Percentiles rank a stretch among this genome's conserved stretches.
Conservation (phyloP, 169 alveolate genomes). For the Amoebophrya sp. region DNA sequence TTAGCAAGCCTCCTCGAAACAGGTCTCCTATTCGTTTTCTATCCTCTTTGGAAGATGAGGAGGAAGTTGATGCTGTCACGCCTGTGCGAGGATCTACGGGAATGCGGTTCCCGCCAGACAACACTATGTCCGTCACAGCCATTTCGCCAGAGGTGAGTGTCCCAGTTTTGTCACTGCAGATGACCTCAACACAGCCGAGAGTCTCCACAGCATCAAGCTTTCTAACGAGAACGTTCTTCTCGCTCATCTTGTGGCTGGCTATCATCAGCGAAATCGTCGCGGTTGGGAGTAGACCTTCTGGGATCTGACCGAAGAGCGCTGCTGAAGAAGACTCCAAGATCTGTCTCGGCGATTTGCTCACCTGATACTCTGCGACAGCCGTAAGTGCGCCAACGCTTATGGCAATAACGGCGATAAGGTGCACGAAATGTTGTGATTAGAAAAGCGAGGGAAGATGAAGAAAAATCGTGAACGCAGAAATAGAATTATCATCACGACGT, state of each 20-base stretch:
- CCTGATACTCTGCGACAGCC: not conserved
- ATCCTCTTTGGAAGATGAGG: not conserved
- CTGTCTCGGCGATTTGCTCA: not conserved
- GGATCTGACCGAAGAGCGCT: constrained; percentile 57
- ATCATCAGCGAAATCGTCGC: constrained; percentile 90
- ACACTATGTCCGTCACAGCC: constrained; percentile 66
- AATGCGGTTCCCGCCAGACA: constrained; percentile 40
- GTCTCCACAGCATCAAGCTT: constrained; percentile 89
- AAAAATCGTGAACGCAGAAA: too few relatives aligned
- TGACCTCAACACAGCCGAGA: constrained; percentile 91
- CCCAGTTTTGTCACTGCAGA: constrained; percentile 94
- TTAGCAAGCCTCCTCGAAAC: not conserved
- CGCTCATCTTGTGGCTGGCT: constrained; percentile 90
- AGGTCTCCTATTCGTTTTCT: constrained; percentile 39
- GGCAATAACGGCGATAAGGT: not conserved
- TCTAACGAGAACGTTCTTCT: constrained; percentile 85
- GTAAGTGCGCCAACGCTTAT: not conserved
- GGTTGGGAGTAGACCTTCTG: constrained; percentile 96
- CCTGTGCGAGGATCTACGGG: constrained; percentile 38
- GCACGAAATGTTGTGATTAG: not conserved
- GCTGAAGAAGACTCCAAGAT: not conserved
- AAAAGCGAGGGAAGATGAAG: too few relatives aligned
- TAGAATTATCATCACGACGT: too few relatives aligned
- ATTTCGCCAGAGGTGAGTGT: constrained; percentile 90
- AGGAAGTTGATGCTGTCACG: constrained; percentile 40